Base-by-base conservation (phyloP, 129 eudicot genomes). In the Glebionis coronaria region DNA sequence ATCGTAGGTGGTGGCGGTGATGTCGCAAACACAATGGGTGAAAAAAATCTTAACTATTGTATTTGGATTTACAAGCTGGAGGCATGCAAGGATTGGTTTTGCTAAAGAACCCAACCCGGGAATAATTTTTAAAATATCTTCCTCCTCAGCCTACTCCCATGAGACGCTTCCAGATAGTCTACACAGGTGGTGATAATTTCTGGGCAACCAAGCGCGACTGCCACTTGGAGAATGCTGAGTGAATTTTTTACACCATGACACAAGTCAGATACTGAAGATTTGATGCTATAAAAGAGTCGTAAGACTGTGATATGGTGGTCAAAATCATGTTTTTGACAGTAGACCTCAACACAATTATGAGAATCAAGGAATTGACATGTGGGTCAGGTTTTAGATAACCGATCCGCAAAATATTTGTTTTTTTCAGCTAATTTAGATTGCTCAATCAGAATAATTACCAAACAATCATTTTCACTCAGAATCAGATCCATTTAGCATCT, bases 131-230 rank as follows among this genome's bases (percentile, higher is more conserved):
- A 93, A 50, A 42, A 93, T 93, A 55, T 88, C 96, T 70, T 93
- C 98, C 75, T 93, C 98, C 52, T 93, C 96, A 2, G 96, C 56
- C 46, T 93, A 96, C 63, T 88, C 96, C 98, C 97, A 93, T 16
- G 97, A 61, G 87, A 87, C 12, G 95, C 88, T 82, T 93, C 97
- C 62, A 93, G 63, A 76, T 80, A 88, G 63, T 67, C 84, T 13
- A 86, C 98, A 76, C 91, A 86, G 7, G 90, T 61, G 2, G 87
- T 47, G 21, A 72, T 27, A 5, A 83, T 82, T 61, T 80, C 82
- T 10, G 90, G 95, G 87, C 96, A 85, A 31, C 85, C 95, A n/a
- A 23, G 25, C 25, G 1, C 25, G 25, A 23, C 25, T 23, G 25
- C 25, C 1, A 23, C 2, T 23, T 23, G 25, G 25, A 23, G 25